Base-by-base conservation (phyloP, 2,329 filamentous ascomycete species). In the Cladosporium sp. region DNA sequence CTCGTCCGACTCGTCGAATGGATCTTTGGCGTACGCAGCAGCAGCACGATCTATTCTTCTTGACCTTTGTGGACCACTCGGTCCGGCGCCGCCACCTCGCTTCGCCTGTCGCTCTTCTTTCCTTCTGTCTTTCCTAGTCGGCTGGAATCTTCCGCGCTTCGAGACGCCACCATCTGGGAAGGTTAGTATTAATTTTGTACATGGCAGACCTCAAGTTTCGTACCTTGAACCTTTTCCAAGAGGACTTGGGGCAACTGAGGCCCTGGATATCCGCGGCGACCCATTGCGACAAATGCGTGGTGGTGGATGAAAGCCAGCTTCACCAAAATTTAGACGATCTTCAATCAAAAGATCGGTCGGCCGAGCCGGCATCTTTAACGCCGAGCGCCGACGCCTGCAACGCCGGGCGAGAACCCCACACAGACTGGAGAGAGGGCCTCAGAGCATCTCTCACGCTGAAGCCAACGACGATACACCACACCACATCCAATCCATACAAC, bases 71-170 rank as follows among this genome's bases (percentile, higher is more conserved):
- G 48, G 17, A 4, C 32, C 48, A 22, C 32, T 32, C 22, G 32
- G 32, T 13, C 40, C 32, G 13, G 32, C 24, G 11, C 48, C 36
- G 3, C 48, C 72, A 22, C 67, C 61, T 65, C 80, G 86, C 66
- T 83, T 86, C 59, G 80, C 74, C 18, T 74, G 70, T 49, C 86
- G 77, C 59, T 86, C 81, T 13, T 78, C 78, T 64, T 84, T 88
- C 50, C 87, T 79, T 52, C 80, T 77, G 48, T 67, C 63, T 52
- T 69, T 69, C 15, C 67, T 59, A 8, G 58, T 51, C 8, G 47
- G 52, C 20, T 58, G 58, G 27, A 47, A 47, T 7, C 51, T 47
- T 52, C 57, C 55, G 53, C 54, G 43, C 48, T 56, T 59, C 18
- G 55, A 54, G 30, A 49, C 56, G 6, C 54, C 59, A 9, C 60